Conservation (phyloP, 768 basidiomycete genomes). For the Tylopilus plumbeoviolaceoides region DNA sequence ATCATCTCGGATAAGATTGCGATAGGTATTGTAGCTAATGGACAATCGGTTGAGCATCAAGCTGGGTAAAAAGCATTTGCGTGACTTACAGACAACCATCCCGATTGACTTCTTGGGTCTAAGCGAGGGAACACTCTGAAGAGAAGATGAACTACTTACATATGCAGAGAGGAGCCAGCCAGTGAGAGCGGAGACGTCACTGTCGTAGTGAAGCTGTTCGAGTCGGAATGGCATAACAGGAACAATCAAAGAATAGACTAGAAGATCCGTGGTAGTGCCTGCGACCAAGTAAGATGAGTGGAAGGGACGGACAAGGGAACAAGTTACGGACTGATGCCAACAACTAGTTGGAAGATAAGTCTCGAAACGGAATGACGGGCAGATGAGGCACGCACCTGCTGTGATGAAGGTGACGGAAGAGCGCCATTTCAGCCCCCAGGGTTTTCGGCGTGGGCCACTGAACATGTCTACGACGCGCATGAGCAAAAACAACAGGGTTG, state of each 20-base stretch:
- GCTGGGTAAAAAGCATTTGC: background rate
- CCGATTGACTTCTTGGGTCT: constrained; percentile 45
- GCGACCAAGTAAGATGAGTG: background rate
- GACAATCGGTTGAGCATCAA: constrained; percentile 1
- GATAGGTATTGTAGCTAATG: constrained; percentile 51
- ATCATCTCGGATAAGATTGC: constrained; percentile 53
- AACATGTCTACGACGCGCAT: background rate
- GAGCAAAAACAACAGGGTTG: background rate
- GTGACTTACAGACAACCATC: constrained; percentile 45
- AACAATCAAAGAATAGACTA: constrained; percentile 59
- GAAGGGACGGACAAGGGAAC: background rate
- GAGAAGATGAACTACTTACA: constrained; percentile 32
- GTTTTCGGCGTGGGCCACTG: constrained; percentile 14
- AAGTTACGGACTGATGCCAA: constrained; percentile 44
- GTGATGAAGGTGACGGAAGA: constrained; percentile 57
- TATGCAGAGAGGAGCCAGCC: constrained; percentile 63
- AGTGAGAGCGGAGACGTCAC: constrained; percentile 43
- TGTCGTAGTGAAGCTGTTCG: constrained; percentile 41
- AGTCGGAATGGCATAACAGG: constrained; percentile 65
- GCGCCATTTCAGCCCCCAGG: constrained; percentile 52
- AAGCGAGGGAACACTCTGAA: background rate
- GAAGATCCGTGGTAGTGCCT: constrained; percentile 46
- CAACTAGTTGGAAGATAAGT: constrained; percentile 30
- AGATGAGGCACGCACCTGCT: constrained; percentile 26
- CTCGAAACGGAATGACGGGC: background rate